Evolutionary conservation across 1,139 yeast species (phyloP).

Genomic region (Candida frijolesensis): DNA sequence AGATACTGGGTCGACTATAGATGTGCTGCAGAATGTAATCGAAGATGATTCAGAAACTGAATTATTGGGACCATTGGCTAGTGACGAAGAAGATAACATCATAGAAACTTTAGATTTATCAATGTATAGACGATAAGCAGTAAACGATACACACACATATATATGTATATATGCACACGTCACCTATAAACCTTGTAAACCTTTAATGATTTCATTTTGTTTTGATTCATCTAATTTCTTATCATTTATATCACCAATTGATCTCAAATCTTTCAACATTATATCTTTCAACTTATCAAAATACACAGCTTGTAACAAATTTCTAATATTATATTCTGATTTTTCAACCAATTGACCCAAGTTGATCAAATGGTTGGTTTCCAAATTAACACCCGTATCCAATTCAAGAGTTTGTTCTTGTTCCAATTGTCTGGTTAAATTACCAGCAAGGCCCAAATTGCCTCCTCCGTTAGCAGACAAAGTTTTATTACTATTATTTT

Average conservation of each 20-base stretch:
- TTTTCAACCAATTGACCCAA: constrained; percentile 87
- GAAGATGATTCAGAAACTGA: constrained; percentile 13
- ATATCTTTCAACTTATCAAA: constrained; percentile 94
- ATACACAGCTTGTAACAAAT: constrained; percentile 87
- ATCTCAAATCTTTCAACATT: constrained; percentile 65
- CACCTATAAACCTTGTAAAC: constrained; percentile 36
- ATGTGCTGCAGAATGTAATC: constrained; percentile 7
- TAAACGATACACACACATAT: not conserved
- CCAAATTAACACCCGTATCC: constrained; percentile 41
- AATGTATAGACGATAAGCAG: constrained; percentile 21
- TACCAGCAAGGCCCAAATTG: constrained; percentile 70
- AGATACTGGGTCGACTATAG: constrained; percentile 31
- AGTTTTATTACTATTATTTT: constrained; percentile 19
- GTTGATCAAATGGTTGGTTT: constrained; percentile 75
- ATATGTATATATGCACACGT: not conserved
- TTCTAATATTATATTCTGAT: constrained; percentile 84
- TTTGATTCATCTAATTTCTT: constrained; percentile 42
- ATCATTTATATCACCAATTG: constrained; percentile 44
- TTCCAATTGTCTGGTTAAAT: constrained; percentile 79
- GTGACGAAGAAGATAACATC: constrained; percentile 16
- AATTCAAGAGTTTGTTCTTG: constrained; percentile 42
- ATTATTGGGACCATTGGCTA: constrained; percentile 12
- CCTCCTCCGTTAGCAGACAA: constrained; percentile 14
- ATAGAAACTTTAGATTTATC: constrained; percentile 30
- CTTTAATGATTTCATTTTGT: constrained; percentile 55